These are phyloP conservation scores for Pinus taeda DNA, from an alignment of 75 land plant genomes.

Conservation along the genomic window DNA sequence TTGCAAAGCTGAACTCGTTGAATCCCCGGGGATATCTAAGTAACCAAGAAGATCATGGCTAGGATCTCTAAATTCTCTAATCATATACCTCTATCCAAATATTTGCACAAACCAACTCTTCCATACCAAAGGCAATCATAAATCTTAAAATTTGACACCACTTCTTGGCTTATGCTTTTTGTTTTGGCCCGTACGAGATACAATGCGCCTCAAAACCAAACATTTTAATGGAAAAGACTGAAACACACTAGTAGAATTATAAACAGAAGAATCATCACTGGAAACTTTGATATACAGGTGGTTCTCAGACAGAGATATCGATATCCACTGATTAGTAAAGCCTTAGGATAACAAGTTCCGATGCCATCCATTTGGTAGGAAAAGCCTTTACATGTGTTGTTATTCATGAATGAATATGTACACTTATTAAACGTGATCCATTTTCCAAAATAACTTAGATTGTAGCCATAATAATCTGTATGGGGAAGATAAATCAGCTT, in stretches of 20 bases:
- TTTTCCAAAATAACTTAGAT: constrained; percentile 10
- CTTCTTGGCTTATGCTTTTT: neutral
- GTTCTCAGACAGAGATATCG: neutral
- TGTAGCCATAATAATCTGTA: constrained; percentile 40
- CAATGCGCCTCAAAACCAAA: neutral
- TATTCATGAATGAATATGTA: constrained; percentile 16
- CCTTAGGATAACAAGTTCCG: constrained; percentile 32
- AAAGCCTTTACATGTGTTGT: constrained; percentile 25
- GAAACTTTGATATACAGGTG: neutral
- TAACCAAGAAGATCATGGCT: too few relatives aligned
- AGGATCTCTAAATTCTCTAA: too few relatives aligned
- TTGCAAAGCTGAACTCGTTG: constrained; percentile 13
- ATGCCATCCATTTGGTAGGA: constrained; percentile 17
- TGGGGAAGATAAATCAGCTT: constrained; percentile 21
- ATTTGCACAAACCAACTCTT: neutral
- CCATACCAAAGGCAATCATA: neutral
- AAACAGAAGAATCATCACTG: neutral
- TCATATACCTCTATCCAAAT: neutral
- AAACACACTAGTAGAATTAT: neutral
- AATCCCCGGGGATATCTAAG: neutral
- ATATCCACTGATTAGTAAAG: constrained; percentile 13
- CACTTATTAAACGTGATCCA: constrained; percentile 16
- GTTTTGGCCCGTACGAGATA: neutral
- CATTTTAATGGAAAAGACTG: neutral
- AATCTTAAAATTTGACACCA: neutral